Evolutionary conservation across 2,329 filamentous ascomycete genomes (phyloP).

Genomic region (Aspergillus aculeatus): DNA sequence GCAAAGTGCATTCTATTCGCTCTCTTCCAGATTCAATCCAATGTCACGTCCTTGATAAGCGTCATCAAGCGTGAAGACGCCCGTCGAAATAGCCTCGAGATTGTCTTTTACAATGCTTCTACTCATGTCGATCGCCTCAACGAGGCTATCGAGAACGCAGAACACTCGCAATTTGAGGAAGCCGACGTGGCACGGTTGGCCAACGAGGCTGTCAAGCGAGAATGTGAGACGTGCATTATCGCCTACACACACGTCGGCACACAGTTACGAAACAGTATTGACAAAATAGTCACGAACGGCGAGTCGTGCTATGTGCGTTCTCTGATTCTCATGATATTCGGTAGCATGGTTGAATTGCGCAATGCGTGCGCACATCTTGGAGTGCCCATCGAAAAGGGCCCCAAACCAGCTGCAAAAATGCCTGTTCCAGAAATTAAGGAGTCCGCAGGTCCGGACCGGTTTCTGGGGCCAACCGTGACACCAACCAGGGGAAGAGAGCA

Average conservation of each 20-base stretch:
- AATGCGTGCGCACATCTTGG: constrained; percentile 58
- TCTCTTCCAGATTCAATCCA: constrained; percentile 52
- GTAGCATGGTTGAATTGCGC: constrained; percentile 58
- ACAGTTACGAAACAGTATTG: constrained; percentile 49
- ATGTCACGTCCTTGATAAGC: constrained; percentile 47
- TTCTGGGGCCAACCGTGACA: constrained; percentile 36
- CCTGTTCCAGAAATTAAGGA: constrained; percentile 33
- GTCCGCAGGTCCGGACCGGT: constrained; percentile 27
- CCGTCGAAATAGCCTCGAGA: constrained; percentile 53
- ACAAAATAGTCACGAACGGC: constrained; percentile 54
- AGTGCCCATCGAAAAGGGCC: constrained; percentile 37
- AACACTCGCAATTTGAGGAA: constrained; percentile 51
- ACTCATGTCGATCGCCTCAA: constrained; percentile 58
- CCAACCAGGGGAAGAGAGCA: constrained; percentile 48
- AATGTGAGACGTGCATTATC: constrained; percentile 51
- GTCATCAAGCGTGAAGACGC: constrained; percentile 49
- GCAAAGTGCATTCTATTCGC: constrained; percentile 57
- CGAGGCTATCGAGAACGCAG: constrained; percentile 52
- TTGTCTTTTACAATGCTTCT: constrained; percentile 57
- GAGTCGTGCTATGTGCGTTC: constrained; percentile 59
- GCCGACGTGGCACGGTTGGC: constrained; percentile 44
- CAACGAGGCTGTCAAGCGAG: constrained; percentile 45
- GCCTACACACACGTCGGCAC: constrained; percentile 51
- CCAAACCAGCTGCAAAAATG: constrained; percentile 28
- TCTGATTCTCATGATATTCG: constrained; percentile 59